Conservation (phyloP, 2,329 filamentous ascomycete genomes). For the Fusarium equiseti region DNA sequence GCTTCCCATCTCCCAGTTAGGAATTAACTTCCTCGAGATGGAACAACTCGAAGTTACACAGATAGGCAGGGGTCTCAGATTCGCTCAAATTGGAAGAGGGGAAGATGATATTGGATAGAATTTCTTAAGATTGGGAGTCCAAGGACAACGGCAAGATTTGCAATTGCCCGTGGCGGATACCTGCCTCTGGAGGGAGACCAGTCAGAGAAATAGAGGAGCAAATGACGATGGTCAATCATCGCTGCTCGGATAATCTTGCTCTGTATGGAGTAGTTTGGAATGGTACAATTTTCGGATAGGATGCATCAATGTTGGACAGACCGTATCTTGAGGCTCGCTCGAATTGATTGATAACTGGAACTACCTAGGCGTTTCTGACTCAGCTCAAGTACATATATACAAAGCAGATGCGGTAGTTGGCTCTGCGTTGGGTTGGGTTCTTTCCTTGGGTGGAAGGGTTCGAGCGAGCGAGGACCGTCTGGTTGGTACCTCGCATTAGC, state of each 20-base stretch:
- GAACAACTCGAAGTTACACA: constrained; percentile 42
- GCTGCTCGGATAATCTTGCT: constrained; percentile 10
- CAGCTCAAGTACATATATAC: background rate
- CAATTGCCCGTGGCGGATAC: constrained; percentile 39
- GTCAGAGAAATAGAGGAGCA: constrained; percentile 25
- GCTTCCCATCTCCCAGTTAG: constrained; percentile 20
- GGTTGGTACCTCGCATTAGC: constrained; percentile 46
- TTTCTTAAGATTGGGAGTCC: constrained; percentile 33
- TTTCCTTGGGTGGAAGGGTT: constrained; percentile 26
- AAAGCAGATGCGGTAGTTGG: constrained; percentile 20
- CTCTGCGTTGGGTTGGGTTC: constrained; percentile 17
- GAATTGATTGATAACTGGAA: background rate
- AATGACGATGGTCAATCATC: constrained; percentile 30
- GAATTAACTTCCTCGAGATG: constrained; percentile 26
- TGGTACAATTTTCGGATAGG: background rate
- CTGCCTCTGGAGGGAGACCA: constrained; percentile 15
- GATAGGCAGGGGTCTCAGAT: constrained; percentile 24
- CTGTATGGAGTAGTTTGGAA: constrained; percentile 10
- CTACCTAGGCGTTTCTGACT: background rate
- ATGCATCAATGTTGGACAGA: constrained; percentile 10
- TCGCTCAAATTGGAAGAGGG: constrained; percentile 33
- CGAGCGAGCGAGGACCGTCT: constrained; percentile 33
- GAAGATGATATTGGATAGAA: constrained; percentile 37
- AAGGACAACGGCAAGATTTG: constrained; percentile 43
- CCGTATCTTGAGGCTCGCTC: background rate